Percentiles rank a stretch among this genome's conserved stretches.
Evolutionary conservation across 345 rosid genomes (phyloP).

Genomic region (Hirschfeldia incana): DNA sequence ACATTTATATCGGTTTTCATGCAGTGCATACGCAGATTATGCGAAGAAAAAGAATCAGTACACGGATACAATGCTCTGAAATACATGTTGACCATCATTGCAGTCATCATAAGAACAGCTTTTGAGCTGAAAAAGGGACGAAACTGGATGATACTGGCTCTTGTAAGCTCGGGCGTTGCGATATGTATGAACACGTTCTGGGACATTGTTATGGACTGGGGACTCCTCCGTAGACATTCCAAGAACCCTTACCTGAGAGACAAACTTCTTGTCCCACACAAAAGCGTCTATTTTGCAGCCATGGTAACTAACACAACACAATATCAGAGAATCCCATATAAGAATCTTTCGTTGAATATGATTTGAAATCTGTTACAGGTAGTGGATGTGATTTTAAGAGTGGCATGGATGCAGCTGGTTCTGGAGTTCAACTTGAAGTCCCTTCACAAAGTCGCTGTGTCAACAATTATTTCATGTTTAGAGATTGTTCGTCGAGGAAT

Average conservation of each 20-base stretch:
- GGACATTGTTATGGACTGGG: constrained; percentile 79
- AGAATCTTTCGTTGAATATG: background rate
- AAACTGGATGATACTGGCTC: constrained; percentile 60
- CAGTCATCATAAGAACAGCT: constrained; percentile 59
- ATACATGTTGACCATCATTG: constrained; percentile 63
- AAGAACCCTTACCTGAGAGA: constrained; percentile 62
- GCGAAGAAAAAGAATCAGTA: constrained; percentile 55
- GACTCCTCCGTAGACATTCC: constrained; percentile 65
- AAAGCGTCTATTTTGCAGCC: constrained; percentile 63
- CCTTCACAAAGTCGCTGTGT: constrained; percentile 49
- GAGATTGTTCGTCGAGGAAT: constrained; percentile 68
- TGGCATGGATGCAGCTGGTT: constrained; percentile 71
- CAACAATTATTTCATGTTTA: constrained; percentile 53
- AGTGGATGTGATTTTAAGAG: constrained; percentile 54
- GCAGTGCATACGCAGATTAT: constrained; percentile 62
- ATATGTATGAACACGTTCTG: constrained; percentile 53
- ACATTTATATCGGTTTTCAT: background rate
- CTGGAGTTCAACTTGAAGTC: constrained; percentile 50
- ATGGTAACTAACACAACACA: constrained; percentile 49
- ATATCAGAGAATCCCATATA: background rate
- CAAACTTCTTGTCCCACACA: constrained; percentile 59
- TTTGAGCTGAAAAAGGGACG: constrained; percentile 58
- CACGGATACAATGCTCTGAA: constrained; percentile 64
- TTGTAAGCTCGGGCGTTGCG: constrained; percentile 62
- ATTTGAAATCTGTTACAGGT: constrained; percentile 36